phyloP scores from a whole-genome alignment of 139 green algal genomes.

The Chlorokybus atmophyticus region DNA sequence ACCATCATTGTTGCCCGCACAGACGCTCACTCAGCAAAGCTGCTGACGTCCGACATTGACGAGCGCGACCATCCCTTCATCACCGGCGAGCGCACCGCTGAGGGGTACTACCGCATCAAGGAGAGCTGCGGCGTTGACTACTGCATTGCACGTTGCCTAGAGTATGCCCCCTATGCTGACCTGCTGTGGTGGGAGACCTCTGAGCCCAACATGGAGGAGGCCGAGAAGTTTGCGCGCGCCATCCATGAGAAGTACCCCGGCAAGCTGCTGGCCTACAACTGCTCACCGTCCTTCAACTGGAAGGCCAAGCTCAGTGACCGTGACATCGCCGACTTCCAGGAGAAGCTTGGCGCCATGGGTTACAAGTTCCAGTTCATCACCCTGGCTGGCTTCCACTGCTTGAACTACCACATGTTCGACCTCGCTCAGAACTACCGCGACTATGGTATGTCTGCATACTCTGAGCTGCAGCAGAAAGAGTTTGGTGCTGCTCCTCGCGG shows the following conservation, averaged over 20 bases:
- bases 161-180: conserved; percentile 73
- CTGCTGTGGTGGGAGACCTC: conserved; percentile 81
- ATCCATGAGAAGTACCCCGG: conserved; percentile 65
- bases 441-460: conserved; percentile 62
- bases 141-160: conserved; percentile 58
- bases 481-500: conserved; percentile 48
- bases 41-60: conserved; percentile 73
- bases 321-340: conserved; percentile 67
- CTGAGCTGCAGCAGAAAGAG: conserved; percentile 60
- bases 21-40: conserved; percentile 53
- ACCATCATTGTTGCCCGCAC: conserved; percentile 50
- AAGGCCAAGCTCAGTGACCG: conserved; percentile 48
- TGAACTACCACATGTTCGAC: conserved; percentile 69
- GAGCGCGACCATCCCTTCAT: conserved; percentile 60
- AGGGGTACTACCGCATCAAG: conserved; percentile 65
- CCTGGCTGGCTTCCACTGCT: conserved; percentile 68
- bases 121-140: conserved; percentile 46
- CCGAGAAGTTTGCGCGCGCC: conserved; percentile 45
- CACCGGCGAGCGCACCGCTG: conserved; percentile 61
- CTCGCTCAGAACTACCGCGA: conserved; percentile 50
- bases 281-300: conserved; percentile 87
- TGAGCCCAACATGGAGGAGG: conserved; percentile 63
- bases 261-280: conserved; percentile 87
- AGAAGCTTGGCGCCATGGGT: conserved; percentile 48
- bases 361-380: conserved; percentile 71